These are phyloP conservation scores for Fraxinus floribunda DNA, from an alignment of 305 asterid species.

Conservation along the genomic window DNA sequence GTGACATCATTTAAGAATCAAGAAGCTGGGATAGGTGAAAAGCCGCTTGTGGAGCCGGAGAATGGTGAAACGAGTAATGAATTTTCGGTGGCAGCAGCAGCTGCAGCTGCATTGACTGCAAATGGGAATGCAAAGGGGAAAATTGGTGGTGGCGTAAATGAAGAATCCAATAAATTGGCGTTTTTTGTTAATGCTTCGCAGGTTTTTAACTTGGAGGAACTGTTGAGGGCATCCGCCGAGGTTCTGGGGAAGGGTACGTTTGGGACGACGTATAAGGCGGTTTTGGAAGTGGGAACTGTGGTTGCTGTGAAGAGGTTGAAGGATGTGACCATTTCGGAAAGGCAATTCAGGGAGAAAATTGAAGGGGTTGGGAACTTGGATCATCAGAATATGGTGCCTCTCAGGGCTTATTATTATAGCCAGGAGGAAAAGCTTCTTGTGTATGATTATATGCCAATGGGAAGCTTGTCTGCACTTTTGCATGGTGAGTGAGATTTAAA, in stretches of 20 bases:
- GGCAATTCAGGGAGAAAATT: conserved; percentile 54
- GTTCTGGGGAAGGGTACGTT: conserved; percentile 70
- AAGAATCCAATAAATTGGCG: conserved; percentile 40
- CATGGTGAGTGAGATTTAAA: conserved; percentile 44
- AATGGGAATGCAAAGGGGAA: conserved; percentile 32
- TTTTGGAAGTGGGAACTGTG: conserved; percentile 49
- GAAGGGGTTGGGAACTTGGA: conserved; percentile 57
- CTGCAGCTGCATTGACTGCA: conserved; percentile 43
- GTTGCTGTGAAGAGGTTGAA: conserved; percentile 69
- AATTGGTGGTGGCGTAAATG: conserved; percentile 19
- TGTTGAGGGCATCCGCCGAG: conserved; percentile 59
- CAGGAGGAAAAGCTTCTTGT: conserved; percentile 68
- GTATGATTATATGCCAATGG: conserved; percentile 60
- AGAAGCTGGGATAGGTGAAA: conserved; percentile 44
- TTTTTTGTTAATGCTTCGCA: conserved; percentile 45
- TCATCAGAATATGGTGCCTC: conserved; percentile 60
- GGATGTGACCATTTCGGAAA: conserved; percentile 47
- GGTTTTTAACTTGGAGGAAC: conserved; percentile 55
- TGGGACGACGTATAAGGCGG: conserved; percentile 62
- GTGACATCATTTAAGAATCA: conserved; percentile 52
- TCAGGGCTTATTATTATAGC: conserved; percentile 57
- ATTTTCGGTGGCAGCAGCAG: conserved; percentile 55
- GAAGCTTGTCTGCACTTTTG: conserved; percentile 65
- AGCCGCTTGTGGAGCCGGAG: conserved; percentile 48
- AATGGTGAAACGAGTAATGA: conserved; percentile 41